Conservation (phyloP, 2,329 filamentous ascomycete genomes). For the Xenoacremonium recifei region DNA sequence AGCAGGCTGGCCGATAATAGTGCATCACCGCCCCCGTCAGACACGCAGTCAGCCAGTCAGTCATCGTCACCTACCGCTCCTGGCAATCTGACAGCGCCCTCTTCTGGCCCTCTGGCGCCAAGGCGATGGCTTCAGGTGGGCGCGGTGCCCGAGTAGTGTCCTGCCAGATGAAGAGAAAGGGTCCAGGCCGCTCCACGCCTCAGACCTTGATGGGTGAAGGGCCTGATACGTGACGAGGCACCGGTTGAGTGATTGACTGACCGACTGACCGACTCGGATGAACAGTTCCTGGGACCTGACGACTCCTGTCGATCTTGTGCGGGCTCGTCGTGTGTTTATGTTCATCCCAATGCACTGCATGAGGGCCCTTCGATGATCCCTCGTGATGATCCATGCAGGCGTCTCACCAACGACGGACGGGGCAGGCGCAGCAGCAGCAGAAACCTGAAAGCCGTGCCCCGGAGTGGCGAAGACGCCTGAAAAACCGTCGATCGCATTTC, state of each 20-base stretch:
- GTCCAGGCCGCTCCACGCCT: background rate
- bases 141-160: too few relatives aligned
- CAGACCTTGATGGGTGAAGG: too few relatives aligned
- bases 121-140: too few relatives aligned
- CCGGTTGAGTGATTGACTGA: too few relatives aligned
- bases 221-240: too few relatives aligned
- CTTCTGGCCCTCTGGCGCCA: background rate
- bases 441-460: conserved; percentile 9
- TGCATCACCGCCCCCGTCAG: too few relatives aligned
- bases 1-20: too few relatives aligned
- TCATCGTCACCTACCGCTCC: background rate
- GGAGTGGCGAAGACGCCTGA: conserved; percentile 7
- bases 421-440: conserved; percentile 8
- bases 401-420: conserved; percentile 1
- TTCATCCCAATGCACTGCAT: conserved; percentile 6
- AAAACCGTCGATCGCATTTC: conserved; percentile 17
- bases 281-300: too few relatives aligned
- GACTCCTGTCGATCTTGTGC: conserved; percentile 10
- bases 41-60: too few relatives aligned
- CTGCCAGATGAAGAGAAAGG: too few relatives aligned
- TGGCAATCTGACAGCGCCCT: background rate
- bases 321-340: background rate
- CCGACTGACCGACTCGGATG: too few relatives aligned
- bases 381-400: background rate
- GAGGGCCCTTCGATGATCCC: conserved; percentile 2